Base-by-base conservation (phyloP, 352 stramenopile genomes). In the Globisporangium cederbergense region DNA sequence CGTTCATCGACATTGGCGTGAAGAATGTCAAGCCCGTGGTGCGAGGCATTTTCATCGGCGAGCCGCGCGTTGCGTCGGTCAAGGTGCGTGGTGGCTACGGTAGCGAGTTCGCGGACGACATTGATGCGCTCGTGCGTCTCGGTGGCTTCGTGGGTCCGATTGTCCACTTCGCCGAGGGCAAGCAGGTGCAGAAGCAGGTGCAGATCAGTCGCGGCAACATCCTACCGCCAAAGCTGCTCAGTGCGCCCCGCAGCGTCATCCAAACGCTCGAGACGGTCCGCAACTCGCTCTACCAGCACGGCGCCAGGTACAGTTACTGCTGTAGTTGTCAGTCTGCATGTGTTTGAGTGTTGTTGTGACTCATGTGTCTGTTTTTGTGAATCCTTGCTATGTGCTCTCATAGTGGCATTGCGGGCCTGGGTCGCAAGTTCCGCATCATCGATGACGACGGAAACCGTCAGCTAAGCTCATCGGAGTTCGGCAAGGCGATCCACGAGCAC, bases 341-440 rank as follows among this genome's bases (percentile, higher is more conserved):
- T 7, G 14, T 50, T 6, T 22, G 6, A 22, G 28, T 36, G 14
- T 18, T 40, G 25, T 28, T 28, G 25, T 1, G 25, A 28, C n/a
- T 69, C 16, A 45, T 30, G 5, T 9, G 4, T 20, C n/a, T 28
- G 18, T 43, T 25, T 43, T 11, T 58, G 14, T 43, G 38, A 42
- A 18, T 4, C 1, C 32, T 47, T 1, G 20, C 38, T 45, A 0
- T 20, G 32, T 36, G 32, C 9, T 18, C 18, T n/a, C 11, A 8
- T 54, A 87, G 84, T 36, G 83, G 86, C 2, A 90, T 94, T 60
- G 78, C 81, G 25, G 81, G 80, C 34, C 65, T 95, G 25, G 83
- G 86, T 34, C 83, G 86, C 65, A 95, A 95, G 69, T 92, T 97
- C 67, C 84, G 88, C 22, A 94, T 96, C 73, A 93, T 96, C 58